Base-by-base conservation (phyloP, 2,329 filamentous ascomycete genomes). In the Cladosporium sp. region DNA sequence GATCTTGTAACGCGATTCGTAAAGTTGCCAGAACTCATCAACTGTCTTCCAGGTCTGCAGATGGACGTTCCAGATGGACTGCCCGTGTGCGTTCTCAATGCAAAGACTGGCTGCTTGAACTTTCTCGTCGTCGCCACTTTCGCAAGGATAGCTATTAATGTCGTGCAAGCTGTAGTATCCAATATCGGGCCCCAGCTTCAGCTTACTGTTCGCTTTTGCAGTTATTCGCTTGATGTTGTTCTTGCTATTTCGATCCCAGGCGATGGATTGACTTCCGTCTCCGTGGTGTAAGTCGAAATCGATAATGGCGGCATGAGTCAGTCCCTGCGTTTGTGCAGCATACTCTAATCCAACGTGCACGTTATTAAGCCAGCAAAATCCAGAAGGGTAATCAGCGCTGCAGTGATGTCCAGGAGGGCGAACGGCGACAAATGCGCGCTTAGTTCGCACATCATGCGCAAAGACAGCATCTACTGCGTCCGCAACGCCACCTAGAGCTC, bases 321-420 rank as follows among this genome's bases (percentile, higher is more conserved):
- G 74, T 0, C 87, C 90, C 65, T 98, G 87, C 37, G 80, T 81
- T 57, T 92, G 82, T 16, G 89, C 85, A 9, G 85, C 92, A 68
- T 98, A 88, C 68, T 95, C 87, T 59, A 98, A 95, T 0, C 92
- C 93, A 18, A 98, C 89, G 66, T 97, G 92, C 0, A 98, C 90
- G 66, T 98, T 98, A 70, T 98, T 98, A 46, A 98, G 74, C 92
- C 93, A 98, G 73, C 93, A 98, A 67, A 98, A 98, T 0, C 93
- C 93, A 2, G 92, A 96, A 0, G 93, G 93, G 62, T 86, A 85
- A 46, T 86, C 82, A 3, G 89, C 83, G 2, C 92, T 95, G 71
- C 93, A 98, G 66, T 98, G 93, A 67, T 98, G 93, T 1, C 93
- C 93, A 0, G 93, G 93, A 4, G 93, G 93, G 32, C 93, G 84